These are phyloP conservation scores for Bryoerythrophyllum caledonicum DNA, from an alignment of 225 moss, liverwort and hornwort species.

Conservation along the genomic window DNA sequence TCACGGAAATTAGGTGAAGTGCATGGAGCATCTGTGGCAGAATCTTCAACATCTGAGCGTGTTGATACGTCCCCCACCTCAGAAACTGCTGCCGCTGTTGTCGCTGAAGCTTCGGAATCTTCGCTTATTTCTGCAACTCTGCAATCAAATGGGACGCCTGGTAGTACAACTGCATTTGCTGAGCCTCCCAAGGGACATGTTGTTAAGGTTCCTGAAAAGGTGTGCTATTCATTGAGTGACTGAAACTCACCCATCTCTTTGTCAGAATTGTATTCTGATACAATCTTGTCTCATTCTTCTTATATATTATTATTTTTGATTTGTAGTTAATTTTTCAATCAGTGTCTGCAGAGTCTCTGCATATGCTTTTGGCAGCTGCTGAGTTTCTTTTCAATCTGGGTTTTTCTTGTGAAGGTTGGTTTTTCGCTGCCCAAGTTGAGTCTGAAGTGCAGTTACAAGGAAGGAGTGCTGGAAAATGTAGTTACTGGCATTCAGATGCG, in stretches of 20 bases:
- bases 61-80: slow-evolving; percentile 23
- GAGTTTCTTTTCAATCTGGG: slow-evolving; percentile 22
- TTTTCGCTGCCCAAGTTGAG: slow-evolving; percentile 66
- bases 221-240: slow-evolving; percentile 20
- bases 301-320: neutral
- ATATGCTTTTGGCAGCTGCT: slow-evolving; percentile 18
- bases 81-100: slow-evolving; percentile 24
- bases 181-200: slow-evolving; percentile 32
- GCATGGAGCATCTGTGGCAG: slow-evolving; percentile 24
- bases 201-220: slow-evolving; percentile 64
- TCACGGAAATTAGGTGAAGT: slow-evolving; percentile 31
- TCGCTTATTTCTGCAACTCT: slow-evolving; percentile 21
- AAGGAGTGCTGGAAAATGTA: slow-evolving; percentile 72
- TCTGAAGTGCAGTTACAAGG: slow-evolving; percentile 70
- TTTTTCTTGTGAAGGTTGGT: slow-evolving; percentile 53
- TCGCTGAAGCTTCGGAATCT: slow-evolving; percentile 22
- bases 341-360: slow-evolving; percentile 20
- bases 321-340: slow-evolving; percentile 1
- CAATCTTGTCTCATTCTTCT: neutral
- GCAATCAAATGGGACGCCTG: slow-evolving; percentile 24
- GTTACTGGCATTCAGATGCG: slow-evolving; percentile 66
- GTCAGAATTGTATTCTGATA: too few relatives aligned
- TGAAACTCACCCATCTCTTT: slow-evolving; percentile 1
- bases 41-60: slow-evolving; percentile 23
- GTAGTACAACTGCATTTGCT: slow-evolving; percentile 17